Base-by-base conservation (phyloP, 495 filamentous ascomycete genomes). In the Thozetella sp. region DNA sequence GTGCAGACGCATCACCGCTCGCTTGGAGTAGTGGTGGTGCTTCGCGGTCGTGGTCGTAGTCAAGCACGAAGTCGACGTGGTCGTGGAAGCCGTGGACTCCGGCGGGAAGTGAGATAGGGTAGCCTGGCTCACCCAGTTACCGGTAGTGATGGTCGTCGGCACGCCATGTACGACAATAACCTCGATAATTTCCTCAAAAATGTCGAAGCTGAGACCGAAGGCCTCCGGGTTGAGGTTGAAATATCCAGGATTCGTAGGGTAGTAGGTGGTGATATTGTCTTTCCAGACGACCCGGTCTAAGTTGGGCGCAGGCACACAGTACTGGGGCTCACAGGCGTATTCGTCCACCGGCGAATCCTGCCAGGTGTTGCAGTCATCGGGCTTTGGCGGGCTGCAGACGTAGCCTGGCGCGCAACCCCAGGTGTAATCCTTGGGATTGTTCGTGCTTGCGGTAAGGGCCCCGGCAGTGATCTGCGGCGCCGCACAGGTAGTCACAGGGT, bases 361-460 rank as follows among this genome's bases (percentile, higher is more conserved):
- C 66, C 80, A 86, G 19, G 88, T 2, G 58, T 81, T 81, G 66
- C 87, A 90, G 25, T 69, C 67, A 4, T 43, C 67, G 0, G 77
- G 73, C 61, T 77, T 80, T 1, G 82, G 74, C 59, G 71, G 69
- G 43, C 70, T 71, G 70, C 89, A 92, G 22, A 91, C 71, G 15
- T 60, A 85, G 1, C 89, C 88, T 11, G 89, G 85, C 10, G 70
- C 54, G 60, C 89, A 92, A 27, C 89, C 89, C 79, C 79, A 88
- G 1, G 79, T 81, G 30, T 65, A 69, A 43, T 83, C 71, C 23
- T 27, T 48, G 53, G 58, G 25, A 24, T 65, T 25, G 20, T 66
- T 67, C 24, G 54, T 23, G 22, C 22, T 23, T 19, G 63, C 52
- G 20, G 57, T n/a, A n/a, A 51, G 40, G 19, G 64, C 19, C 1